Conservation (phyloP, 768 basidiomycete species). For the Mycena floridula region DNA sequence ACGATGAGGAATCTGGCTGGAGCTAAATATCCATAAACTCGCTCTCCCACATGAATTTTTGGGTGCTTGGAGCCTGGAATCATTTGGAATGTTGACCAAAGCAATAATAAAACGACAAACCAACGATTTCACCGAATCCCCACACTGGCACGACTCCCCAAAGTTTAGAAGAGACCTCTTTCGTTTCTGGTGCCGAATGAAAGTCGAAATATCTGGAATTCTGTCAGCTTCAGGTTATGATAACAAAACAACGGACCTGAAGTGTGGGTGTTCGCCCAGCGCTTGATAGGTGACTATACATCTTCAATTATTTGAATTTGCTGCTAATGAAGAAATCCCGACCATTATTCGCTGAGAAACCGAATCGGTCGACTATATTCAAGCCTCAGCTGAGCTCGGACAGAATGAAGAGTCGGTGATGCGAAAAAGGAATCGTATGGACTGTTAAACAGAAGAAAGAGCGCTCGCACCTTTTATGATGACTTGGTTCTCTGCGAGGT, state of each 20-base stretch:
- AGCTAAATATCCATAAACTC: conserved; percentile 60
- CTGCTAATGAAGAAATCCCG: too few species aligned
- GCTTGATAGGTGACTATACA: conserved; percentile 71
- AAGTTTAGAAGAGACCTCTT: conserved; percentile 34
- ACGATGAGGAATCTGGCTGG: conserved; percentile 52
- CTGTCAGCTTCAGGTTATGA: neutral
- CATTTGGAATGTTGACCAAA: too few species aligned
- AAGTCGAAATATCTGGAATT: conserved; percentile 61
- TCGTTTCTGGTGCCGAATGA: conserved; percentile 38
- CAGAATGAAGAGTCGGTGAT: too few species aligned
- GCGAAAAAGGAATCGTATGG: too few species aligned
- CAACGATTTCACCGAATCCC: too few species aligned
- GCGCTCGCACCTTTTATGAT: too few species aligned
- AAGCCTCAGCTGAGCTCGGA: too few species aligned
- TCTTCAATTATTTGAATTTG: too few species aligned
- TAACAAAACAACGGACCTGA: conserved; percentile 25
- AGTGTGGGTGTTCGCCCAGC: conserved; percentile 42
- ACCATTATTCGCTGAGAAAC: conserved; percentile 67
- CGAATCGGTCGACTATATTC: conserved; percentile 63
- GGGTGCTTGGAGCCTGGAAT: conserved; percentile 37
- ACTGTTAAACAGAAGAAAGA: too few species aligned
- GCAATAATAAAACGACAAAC: too few species aligned
- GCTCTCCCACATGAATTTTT: conserved; percentile 46
- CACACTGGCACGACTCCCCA: conserved; percentile 68
- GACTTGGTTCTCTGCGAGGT: too few species aligned